Percentiles rank a stretch among this genome's conserved stretches.
Conservation (phyloP, 2,329 filamentous ascomycete species). For the Penicillium nordicum region DNA sequence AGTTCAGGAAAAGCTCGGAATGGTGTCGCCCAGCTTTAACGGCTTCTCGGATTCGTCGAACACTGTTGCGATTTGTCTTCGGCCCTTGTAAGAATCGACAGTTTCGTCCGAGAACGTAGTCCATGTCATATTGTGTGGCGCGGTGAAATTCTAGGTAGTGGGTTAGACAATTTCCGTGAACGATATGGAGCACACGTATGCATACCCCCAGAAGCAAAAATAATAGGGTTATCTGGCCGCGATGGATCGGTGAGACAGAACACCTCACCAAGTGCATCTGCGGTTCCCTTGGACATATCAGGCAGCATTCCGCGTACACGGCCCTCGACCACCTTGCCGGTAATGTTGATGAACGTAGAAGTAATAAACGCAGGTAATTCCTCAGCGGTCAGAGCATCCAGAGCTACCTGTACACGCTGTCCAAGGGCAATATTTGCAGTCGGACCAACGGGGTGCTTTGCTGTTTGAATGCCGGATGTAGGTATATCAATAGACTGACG, state of each 20-base stretch:
- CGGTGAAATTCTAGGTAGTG: constrained; percentile 61
- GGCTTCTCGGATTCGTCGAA: constrained; percentile 61
- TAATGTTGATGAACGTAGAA: constrained; percentile 64
- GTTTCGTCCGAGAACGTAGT: constrained; percentile 70
- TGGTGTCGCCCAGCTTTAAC: constrained; percentile 63
- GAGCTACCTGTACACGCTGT: constrained; percentile 60
- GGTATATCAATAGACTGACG: constrained; percentile 52
- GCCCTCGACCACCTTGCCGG: constrained; percentile 64
- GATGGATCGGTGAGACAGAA: constrained; percentile 75
- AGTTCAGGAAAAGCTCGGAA: constrained; percentile 72
- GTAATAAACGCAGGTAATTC: constrained; percentile 71
- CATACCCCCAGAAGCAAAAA: constrained; percentile 70
- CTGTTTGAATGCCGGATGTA: constrained; percentile 58
- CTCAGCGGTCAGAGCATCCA: constrained; percentile 61
- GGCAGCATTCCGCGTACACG: constrained; percentile 67
- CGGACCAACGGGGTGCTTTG: constrained; percentile 47
- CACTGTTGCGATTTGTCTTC: constrained; percentile 61
- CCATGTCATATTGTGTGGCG: constrained; percentile 70
- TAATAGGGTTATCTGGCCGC: constrained; percentile 68
- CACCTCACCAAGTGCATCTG: constrained; percentile 70
- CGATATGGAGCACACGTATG: neutral
- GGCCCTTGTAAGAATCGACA: constrained; percentile 76
- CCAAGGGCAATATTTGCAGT: constrained; percentile 60
- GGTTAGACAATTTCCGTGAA: neutral
- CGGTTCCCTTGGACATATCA: constrained; percentile 61